Base-by-base conservation (phyloP, 2,329 filamentous ascomycete genomes). In the Ramularia endophylla region DNA sequence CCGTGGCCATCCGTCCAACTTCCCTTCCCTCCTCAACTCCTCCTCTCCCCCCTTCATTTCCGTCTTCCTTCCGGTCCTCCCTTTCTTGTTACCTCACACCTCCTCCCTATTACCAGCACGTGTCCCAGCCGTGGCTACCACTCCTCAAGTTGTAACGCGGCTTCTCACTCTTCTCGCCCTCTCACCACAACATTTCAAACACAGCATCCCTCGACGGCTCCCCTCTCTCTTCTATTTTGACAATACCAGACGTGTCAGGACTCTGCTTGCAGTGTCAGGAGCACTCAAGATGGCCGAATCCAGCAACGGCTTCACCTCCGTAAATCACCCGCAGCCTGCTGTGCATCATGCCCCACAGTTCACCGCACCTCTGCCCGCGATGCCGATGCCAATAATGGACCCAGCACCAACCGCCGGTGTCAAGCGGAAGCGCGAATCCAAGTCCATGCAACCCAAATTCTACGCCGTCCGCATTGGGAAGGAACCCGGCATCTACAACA, bases 391-490 rank as follows among this genome's bases (percentile, higher is more conserved):
- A 6, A 25, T 25, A 11, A 25, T 25, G 22, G 22, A 19, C 16
- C 16, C 41, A n/a, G 19, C 30, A 17, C 38, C 36, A 9, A 42
- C 39, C 5, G 42, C 52, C 15, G 72, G 72, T 17, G 67, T 65
- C 9, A 81, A 81, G 58, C 70, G 77, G 44, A 81, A 80, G 59
- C 66, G 75, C 48, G 62, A 62, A 2, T 51, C 58, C 2, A 63
- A 68, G 28, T 44, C 45, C 22, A 25, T 6, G 6, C 45, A 50
- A 19, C 66, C 66, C 19, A 81, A 80, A 53, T 82, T 77, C 59
- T 84, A 83, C 56, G 78, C 78, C 6, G 80, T 84, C 30, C 75
- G 74, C 47, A 65, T 65, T 12, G 80, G 80, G 11, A 74, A 73
- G 48, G 66, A 64, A 31, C 79, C 80, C 4, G 80, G 78, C 8